These are phyloP conservation scores for Mortierella sp. DNA, from an alignment of 371 early-diverging fungal genomes.

Conservation along the genomic window DNA sequence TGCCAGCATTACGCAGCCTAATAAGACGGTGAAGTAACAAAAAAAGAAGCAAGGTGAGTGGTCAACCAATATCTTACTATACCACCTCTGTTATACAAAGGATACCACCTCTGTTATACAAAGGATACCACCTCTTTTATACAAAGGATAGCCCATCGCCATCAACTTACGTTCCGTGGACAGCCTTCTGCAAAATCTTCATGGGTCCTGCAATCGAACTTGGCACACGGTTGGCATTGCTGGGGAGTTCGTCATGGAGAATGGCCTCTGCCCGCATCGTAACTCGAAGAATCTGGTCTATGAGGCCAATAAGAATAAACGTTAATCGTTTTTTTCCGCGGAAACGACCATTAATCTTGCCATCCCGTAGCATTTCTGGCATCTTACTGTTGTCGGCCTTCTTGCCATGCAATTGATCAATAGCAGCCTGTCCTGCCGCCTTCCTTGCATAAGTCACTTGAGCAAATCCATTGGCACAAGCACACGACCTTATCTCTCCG, in stretches of 20 bases:
- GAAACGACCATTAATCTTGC: not conserved
- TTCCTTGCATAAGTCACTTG: constrained; percentile 54
- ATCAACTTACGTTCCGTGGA: constrained; percentile 55
- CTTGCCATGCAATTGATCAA: constrained; percentile 51
- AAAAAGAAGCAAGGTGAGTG: not conserved
- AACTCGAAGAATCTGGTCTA: constrained; percentile 42
- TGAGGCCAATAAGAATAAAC: not conserved
- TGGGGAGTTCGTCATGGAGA: constrained; percentile 21
- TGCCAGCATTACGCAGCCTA: constrained; percentile 45
- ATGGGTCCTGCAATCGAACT: constrained; percentile 48
- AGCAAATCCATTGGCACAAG: constrained; percentile 45
- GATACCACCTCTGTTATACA: not conserved
- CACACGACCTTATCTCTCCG: constrained; percentile 53
- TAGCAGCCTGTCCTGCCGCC: constrained; percentile 47
- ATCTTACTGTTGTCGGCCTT: constrained; percentile 49
- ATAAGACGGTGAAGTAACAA: not conserved
- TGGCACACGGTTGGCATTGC: constrained; percentile 18
- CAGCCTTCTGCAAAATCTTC: constrained; percentile 45
- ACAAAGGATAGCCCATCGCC: not conserved
- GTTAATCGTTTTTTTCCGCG: not conserved
- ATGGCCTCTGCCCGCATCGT: constrained; percentile 40
- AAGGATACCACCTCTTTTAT: not conserved
- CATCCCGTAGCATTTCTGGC: not conserved
- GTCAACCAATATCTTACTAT: no score
- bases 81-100: not conserved